Evolutionary conservation across 2,329 filamentous ascomycete genomes (phyloP).

Genomic region (Fusarium pseudonygamai): DNA sequence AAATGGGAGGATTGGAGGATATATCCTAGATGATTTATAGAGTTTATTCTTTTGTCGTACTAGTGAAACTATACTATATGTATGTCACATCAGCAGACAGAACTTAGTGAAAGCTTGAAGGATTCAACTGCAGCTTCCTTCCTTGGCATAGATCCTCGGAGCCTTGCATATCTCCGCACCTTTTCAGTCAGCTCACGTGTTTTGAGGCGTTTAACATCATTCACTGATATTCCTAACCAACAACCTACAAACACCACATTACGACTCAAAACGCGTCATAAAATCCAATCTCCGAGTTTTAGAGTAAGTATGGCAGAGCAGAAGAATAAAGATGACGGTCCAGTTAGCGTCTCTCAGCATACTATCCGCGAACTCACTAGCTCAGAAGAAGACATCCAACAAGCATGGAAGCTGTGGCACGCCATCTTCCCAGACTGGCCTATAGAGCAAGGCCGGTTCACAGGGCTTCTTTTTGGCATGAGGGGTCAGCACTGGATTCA

Average conservation of each 20-base stretch:
- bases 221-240: not conserved
- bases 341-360: not conserved
- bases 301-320: not conserved
- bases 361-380: constrained; percentile 17
- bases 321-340: not conserved
- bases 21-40: constrained; percentile 15
- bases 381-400: constrained; percentile 25
- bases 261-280: accelerated
- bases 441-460: constrained; percentile 10
- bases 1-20: constrained; percentile 12
- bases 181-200: constrained; percentile 8
- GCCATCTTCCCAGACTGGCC: constrained; percentile 36
- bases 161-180: constrained; percentile 12
- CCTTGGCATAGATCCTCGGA: not conserved
- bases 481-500: constrained; percentile 26
- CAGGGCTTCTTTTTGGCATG: constrained; percentile 1
- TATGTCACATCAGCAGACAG: too few relatives aligned
- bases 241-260: not conserved
- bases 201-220: not conserved
- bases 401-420: constrained; percentile 35
- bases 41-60: not conserved
- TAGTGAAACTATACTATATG: not conserved
- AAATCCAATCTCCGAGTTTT: accelerated
- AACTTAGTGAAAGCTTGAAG: not conserved
- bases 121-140: not conserved